phyloP scores from a whole-genome alignment of 106 monocot species.

The Allium sativum region DNA sequence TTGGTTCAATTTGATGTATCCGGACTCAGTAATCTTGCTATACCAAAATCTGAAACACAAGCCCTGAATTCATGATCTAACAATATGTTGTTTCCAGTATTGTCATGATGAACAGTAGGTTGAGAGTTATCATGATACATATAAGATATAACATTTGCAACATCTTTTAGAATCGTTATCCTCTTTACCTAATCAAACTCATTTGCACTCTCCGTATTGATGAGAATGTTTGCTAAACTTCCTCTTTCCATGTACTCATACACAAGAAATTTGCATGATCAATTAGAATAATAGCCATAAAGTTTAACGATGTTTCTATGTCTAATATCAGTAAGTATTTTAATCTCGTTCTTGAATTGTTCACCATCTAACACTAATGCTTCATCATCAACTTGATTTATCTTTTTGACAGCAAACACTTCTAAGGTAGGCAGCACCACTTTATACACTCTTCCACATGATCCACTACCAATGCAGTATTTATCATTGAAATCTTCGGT shows the following conservation, averaged over 20 bases:
- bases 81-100: slow-evolving; percentile 27
- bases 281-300: slow-evolving; percentile 19
- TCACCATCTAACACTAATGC: neutral
- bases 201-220: neutral
- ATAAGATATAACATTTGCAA: slow-evolving; percentile 28
- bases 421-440: slow-evolving; percentile 7
- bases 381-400: slow-evolving; percentile 4
- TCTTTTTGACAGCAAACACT: slow-evolving; percentile 20
- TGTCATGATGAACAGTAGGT: slow-evolving; percentile 27
- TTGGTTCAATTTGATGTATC: slow-evolving; percentile 30
- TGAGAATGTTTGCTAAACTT: slow-evolving; percentile 11
- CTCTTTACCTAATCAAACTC: slow-evolving; percentile 27
- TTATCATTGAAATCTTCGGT: slow-evolving; percentile 27
- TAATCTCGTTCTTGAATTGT: slow-evolving; percentile 14
- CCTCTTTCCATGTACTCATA: slow-evolving; percentile 34
- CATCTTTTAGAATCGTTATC: slow-evolving; percentile 10
- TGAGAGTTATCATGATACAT: slow-evolving; percentile 28
- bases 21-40: slow-evolving; percentile 19
- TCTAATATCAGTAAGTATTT: slow-evolving; percentile 13
- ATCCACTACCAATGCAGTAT: slow-evolving; percentile 22
- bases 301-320: slow-evolving; percentile 35
- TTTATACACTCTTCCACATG: slow-evolving; percentile 23
- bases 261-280: slow-evolving; percentile 15
- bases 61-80: slow-evolving; percentile 22
- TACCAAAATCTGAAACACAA: slow-evolving; percentile 33